Base-by-base conservation (phyloP, 1,139 yeast genomes). In the Geotrichum macrosporum region DNA sequence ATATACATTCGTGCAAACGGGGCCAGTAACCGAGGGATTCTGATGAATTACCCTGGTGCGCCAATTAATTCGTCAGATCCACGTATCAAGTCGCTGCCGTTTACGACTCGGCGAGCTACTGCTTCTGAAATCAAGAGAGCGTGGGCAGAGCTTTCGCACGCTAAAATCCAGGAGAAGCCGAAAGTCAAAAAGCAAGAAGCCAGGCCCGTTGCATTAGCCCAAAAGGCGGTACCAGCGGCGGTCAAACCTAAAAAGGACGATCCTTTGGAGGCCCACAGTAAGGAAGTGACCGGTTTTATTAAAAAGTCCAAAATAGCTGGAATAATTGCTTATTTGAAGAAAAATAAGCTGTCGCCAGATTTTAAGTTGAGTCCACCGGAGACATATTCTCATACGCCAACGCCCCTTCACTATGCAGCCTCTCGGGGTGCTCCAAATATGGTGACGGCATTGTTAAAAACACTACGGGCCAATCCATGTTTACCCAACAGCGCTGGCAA, bases 1-100 rank as follows among this genome's bases (percentile, higher is more conserved):
- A 81, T 94, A n/a, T 92, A 78, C 58, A 74, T 89, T 22, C 76
- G 95, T 50, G 96, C 97, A 1, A 81, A 80, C 56, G 96, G 95
- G 20, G 72, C 81, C 4, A 61, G 79, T 5, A 86, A 81, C 58
- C 74, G 79, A 50, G 81, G 75, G 52, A 74, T 82, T 2, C 65
- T 92, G 36, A 72, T 84, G 43, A 88, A 85, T 4, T 84, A 81
- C 58, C 80, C 77, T 30, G 80, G 76, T 32, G 73, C 81, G 0
- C 72, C 76, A 0, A 62, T 76, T 6, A 50, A 50, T 4, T 48
- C 61, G 3, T 44, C 51, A 9, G 71, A 50, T 41, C 38, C 48
- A 4, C 52, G 64, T 31, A 69, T 71, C 2, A 70, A 70, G 40
- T 68, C 72, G 5, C 78, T 92, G 61, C 98, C 98, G 1, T 87